Base-by-base conservation (phyloP, 768 basidiomycete species). In the Leccinum aurantiacum region DNA sequence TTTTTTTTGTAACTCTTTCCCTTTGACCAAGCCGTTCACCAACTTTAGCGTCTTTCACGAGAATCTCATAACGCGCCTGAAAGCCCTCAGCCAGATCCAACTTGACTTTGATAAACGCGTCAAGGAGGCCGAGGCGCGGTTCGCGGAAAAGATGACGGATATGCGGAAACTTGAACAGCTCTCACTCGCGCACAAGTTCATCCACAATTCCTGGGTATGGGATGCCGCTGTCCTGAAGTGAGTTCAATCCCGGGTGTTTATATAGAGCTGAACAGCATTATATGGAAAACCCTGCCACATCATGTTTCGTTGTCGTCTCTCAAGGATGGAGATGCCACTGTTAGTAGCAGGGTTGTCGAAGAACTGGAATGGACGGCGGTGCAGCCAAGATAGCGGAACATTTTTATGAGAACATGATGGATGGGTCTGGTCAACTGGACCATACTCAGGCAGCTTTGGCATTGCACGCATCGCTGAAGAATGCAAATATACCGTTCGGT, bases 41-140 rank as follows among this genome's bases (percentile, higher is more conserved):
- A 96, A 96, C 75, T 97, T 98, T 68, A 78, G 83, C 63, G 88
- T 94, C 57, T 97, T 99, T 80, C 92, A 96, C 66, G 95, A 97
- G 74, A 95, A 94, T 66, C 84, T 99, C 24, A 89, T 97, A 69
- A 84, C 87, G 2, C 85, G 95, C 13, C 80, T 99, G 29, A 93
- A 94, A 69, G 80, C 87, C 0, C 83, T 98, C 59, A 89, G 85
- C 56, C 87, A 92, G 63, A 90, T 98, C 37, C 89, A 93, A 71
- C 73, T 83, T 31, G 87, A 93, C 66, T 97, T 96, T 69, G 95
- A 98, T 69, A 90, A 86, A 68, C 84, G 90, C 11, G 80, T 81
- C 63, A 93, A 93, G 73, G 91, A 93, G 19, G 82, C 84, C 0
- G 96, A 98, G 67, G 75, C 75, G 4, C 80, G 81, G 24, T 92